phyloP scores from a whole-genome alignment of 169 alveolate genomes.

The Cyclospora cayetanensis region DNA sequence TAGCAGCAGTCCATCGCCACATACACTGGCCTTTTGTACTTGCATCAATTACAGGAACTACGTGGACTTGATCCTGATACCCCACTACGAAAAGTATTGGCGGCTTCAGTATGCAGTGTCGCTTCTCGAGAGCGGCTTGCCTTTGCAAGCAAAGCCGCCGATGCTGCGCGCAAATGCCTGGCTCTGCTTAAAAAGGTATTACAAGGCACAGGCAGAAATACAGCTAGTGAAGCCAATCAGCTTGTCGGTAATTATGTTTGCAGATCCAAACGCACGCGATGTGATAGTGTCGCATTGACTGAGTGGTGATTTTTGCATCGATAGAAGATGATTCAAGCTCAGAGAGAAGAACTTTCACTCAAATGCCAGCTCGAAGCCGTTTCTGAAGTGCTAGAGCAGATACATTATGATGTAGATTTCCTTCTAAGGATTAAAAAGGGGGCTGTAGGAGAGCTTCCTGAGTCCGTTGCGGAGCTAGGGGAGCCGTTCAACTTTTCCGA shows the following conservation, averaged over 20 bases:
- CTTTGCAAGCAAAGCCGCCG: conserved; percentile 56
- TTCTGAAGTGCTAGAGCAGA: background rate
- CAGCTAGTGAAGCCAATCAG: no score
- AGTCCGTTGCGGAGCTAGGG: background rate
- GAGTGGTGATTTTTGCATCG: no score
- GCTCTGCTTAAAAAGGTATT: conserved; percentile 3
- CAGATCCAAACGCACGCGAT: no score
- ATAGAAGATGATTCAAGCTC: no score
- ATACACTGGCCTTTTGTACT: no score
- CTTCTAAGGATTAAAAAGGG: conserved; percentile 38
- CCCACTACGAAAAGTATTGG: conserved; percentile 7
- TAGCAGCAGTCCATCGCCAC: no score
- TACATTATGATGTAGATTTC: conserved; percentile 21
- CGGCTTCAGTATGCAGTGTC: background rate
- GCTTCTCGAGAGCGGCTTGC: conserved; percentile 16
- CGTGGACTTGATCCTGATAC: background rate
- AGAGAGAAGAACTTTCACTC: conserved; percentile 8
- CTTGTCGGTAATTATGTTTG: no score
- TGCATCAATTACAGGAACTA: no score
- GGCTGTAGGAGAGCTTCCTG: conserved; percentile 34
- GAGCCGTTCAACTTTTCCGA: conserved; percentile 75
- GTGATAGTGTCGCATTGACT: no score
- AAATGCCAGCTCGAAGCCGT: conserved; percentile 4
- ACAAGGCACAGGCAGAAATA: no score
- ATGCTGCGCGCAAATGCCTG: conserved; percentile 32